Evolutionary conservation across 139 green algal genomes (phyloP).

Genomic region (Edaphochlamys debaryana): DNA sequence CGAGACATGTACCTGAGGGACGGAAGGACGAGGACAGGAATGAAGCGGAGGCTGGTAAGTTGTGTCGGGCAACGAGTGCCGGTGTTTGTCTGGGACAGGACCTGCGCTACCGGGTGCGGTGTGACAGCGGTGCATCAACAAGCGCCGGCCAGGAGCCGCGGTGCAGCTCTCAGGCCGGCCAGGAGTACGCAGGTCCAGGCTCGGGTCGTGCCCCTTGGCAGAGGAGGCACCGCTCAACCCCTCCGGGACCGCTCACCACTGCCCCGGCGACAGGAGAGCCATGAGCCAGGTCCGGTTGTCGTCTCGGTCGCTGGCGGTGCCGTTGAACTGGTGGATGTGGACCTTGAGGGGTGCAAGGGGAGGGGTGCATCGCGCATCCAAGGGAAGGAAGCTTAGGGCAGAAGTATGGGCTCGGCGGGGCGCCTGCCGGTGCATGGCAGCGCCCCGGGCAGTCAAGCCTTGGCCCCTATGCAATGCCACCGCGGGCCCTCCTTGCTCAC

Average conservation of each 20-base stretch:
- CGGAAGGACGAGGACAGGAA: too few relatives aligned
- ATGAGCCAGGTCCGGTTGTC: conserved; percentile 25
- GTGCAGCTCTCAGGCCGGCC: too few relatives aligned
- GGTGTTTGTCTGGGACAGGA: too few relatives aligned
- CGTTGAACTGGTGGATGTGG: conserved; percentile 29
- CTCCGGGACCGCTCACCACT: too few relatives aligned
- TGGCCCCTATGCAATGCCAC: not conserved
- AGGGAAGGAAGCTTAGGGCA: not conserved
- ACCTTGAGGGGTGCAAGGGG: conserved; percentile 12
- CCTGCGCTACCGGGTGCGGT: too few relatives aligned
- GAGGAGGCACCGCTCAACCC: not conserved
- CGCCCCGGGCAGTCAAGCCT: too few relatives aligned
- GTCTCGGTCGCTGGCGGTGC: conserved; percentile 1
- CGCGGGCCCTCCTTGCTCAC: not conserved
- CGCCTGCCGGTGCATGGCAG: too few relatives aligned
- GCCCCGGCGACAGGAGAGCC: not conserved
- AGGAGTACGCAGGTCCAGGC: too few relatives aligned
- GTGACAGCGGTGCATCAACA: not conserved
- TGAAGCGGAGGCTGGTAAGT: too few relatives aligned
- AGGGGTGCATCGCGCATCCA: not conserved
- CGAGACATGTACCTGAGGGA: too few relatives aligned
- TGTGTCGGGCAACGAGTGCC: too few relatives aligned
- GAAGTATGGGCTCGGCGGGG: not conserved
- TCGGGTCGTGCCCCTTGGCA: conserved; percentile 2
- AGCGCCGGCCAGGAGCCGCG: not conserved